Evolutionary conservation across 225 moss, liverwort and hornwort species (phyloP), one percentile per base, ranked within the genome.

Genomic region (Ulota crispa): DNA sequence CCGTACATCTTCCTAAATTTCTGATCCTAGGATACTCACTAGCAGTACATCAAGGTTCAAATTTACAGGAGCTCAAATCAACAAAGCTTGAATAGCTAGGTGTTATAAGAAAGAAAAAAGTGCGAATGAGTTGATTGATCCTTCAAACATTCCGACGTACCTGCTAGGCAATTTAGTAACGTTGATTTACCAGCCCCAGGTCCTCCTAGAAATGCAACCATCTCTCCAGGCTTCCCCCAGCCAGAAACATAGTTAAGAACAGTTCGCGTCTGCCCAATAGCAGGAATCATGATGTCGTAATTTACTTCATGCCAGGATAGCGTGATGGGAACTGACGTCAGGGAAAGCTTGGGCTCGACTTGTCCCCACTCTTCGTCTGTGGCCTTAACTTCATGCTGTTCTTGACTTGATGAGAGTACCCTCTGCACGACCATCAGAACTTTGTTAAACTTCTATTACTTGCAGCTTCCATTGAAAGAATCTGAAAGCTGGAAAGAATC

Each of bases 261-360:
- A 70, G 88, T 74, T 59, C 84, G 75, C 6, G 93, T 86, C 82
- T 90, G 77, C 45, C 85, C 84, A 82, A 91, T 81, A 60, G 70
- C 41, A 75, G 95, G 93, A 77, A 94, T 87, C 81, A 92, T 63
- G 20, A 95, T 21, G 72, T 98, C 94, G 78, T 94, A 98, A 78
- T 61, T 95, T 55, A 98, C 86, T 85, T 98, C 98, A 83, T 98
- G 98, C 98, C 98, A 98, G 50, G 98, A 98, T 20, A 98, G 78
- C 42, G 92, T 98, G 64, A 98, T 69, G 30, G 94, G 94, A 78
- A 83, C 76, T 61, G 94, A 86, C 23, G 60, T 0, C 14, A 92
- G 87, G 24, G 93, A 92, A 64, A 98, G 86, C 72, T 87, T 91
- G 72, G 23, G 64, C 55, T 82, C 81, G 63, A 81, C 68, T 9